Evolutionary conservation across 768 basidiomycete genomes (phyloP).

Genomic region (Lentinus tigrinus): DNA sequence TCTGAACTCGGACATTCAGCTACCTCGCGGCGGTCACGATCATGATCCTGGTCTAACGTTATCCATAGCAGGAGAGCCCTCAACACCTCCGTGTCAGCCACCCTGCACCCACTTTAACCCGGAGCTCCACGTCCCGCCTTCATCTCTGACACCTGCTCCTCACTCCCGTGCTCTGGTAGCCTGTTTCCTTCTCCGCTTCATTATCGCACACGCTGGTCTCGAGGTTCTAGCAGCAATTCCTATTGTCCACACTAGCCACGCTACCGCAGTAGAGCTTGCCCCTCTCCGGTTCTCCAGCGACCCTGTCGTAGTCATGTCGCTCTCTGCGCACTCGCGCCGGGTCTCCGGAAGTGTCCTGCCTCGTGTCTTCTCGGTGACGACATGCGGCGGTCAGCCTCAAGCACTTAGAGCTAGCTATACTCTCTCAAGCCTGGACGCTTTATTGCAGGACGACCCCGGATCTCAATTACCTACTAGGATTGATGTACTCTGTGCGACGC

Average conservation of each 20-base stretch:
- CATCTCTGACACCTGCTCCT: neutral
- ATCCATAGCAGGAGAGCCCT: neutral
- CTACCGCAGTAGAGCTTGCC: neutral
- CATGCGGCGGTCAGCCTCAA: constrained; percentile 2
- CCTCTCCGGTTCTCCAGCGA: neutral
- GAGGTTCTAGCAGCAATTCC: neutral
- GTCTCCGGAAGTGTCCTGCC: constrained; percentile 4
- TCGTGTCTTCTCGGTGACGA: constrained; percentile 3
- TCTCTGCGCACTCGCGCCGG: constrained; percentile 6
- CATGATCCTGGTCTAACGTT: neutral
- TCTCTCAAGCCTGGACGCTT: neutral
- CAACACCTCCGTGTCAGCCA: constrained; percentile 3
- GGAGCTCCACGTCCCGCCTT: neutral
- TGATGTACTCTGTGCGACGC: neutral
- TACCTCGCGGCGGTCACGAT: constrained; percentile 7
- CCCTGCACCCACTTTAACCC: neutral
- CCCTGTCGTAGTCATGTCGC: neutral
- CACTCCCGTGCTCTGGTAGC: constrained; percentile 5
- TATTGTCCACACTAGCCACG: neutral
- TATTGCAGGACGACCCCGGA: neutral
- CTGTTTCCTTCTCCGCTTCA: neutral
- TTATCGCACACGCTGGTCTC: neutral
- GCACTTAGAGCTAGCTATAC: constrained; percentile 6
- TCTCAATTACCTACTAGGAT: neutral
- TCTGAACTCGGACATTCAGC: neutral